These are phyloP conservation scores for Leccinum rimulosum DNA, from an alignment of 768 basidiomycete genomes.

Conservation along the genomic window DNA sequence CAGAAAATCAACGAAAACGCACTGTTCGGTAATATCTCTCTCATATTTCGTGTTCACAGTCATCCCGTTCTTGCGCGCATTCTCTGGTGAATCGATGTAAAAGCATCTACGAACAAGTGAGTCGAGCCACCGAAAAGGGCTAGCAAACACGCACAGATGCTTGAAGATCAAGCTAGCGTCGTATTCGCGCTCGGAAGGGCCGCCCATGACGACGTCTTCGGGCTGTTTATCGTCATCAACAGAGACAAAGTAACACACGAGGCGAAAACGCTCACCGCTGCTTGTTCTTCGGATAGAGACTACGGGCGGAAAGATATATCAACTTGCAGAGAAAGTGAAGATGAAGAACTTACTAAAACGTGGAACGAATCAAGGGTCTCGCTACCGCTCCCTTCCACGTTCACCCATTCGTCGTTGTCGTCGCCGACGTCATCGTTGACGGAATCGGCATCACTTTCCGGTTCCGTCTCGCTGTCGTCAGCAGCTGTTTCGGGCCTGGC, in stretches of 20 bases:
- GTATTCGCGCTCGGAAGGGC: constrained; percentile 71
- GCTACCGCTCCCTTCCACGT: constrained; percentile 18
- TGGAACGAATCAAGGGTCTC: constrained; percentile 23
- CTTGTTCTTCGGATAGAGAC: constrained; percentile 12
- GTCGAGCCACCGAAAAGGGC: neutral
- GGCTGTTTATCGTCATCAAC: constrained; percentile 7
- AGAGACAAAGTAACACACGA: neutral
- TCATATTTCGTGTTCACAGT: constrained; percentile 51
- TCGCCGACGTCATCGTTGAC: constrained; percentile 51
- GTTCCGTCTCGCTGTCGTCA: constrained; percentile 43
- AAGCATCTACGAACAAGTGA: constrained; percentile 57
- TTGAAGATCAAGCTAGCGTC: constrained; percentile 77
- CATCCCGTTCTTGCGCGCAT: constrained; percentile 68
- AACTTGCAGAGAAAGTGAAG: neutral
- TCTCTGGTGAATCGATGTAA: constrained; percentile 81
- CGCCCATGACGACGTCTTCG: constrained; percentile 64
- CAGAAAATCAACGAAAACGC: constrained; percentile 14
- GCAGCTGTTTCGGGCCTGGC: constrained; percentile 5
- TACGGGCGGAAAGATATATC: neutral
- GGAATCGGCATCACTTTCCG: constrained; percentile 68
- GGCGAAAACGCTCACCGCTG: neutral
- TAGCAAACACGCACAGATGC: constrained; percentile 59
- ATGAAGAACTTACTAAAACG: constrained; percentile 4
- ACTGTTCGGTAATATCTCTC: constrained; percentile 54
- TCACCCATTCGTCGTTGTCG: constrained; percentile 43